Percentiles rank a stretch among this genome's conserved stretches.
Conservation (phyloP, 768 basidiomycete genomes). For the Leccinum boreale region DNA sequence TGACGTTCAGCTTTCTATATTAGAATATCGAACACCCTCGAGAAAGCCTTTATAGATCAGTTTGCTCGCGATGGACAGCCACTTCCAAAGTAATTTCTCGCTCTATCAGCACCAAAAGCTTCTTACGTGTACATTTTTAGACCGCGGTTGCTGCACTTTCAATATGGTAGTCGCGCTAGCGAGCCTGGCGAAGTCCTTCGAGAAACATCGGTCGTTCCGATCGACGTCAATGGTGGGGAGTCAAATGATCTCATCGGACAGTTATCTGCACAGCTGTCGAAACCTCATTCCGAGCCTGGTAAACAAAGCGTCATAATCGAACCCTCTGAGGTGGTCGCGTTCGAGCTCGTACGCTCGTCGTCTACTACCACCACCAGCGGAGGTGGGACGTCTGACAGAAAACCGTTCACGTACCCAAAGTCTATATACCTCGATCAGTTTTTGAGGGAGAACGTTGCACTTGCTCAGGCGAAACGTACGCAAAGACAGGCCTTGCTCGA, state of each 20-base stretch:
- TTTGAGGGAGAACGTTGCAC: conserved; percentile 51
- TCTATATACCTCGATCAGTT: conserved; percentile 73
- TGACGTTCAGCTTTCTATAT: conserved; percentile 46
- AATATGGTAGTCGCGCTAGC: conserved; percentile 44
- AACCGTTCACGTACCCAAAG: conserved; percentile 57
- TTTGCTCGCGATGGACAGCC: conserved; percentile 31
- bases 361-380: conserved; percentile 11
- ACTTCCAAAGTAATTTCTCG: conserved; percentile 29
- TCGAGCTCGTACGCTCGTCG: conserved; percentile 41
- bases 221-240: conserved; percentile 45
- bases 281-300: conserved; percentile 20
- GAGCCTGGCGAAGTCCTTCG: conserved; percentile 31
- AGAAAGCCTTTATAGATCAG: conserved; percentile 41
- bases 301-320: conserved; percentile 59
- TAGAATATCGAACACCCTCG: conserved; percentile 41
- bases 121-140: conserved; percentile 10
- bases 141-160: conserved; percentile 52
- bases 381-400: conserved; percentile 22
- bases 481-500: conserved; percentile 39
- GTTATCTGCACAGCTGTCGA: conserved; percentile 35
- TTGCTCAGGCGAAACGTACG: conserved; percentile 35
- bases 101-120: neutral
- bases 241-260: conserved; percentile 59
- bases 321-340: conserved; percentile 62
- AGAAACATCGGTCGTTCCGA: conserved; percentile 47